Evolutionary conservation across 2,329 filamentous ascomycete genomes (phyloP).

Genomic region (Cercospora brassicicola): DNA sequence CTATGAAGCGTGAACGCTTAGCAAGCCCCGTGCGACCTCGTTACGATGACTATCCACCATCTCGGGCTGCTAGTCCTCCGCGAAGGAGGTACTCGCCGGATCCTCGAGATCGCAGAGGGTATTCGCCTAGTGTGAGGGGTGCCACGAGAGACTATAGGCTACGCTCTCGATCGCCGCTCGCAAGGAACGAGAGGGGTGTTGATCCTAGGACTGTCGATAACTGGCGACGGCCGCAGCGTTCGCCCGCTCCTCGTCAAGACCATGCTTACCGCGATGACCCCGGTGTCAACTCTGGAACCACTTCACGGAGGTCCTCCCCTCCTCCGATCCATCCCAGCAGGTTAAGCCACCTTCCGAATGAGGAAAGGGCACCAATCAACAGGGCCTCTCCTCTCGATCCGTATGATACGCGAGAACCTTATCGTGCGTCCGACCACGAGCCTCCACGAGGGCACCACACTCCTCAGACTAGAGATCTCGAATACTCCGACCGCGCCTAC

Average conservation of each 20-base stretch:
- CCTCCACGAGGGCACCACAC: slow-evolving; percentile 36
- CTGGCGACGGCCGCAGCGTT: slow-evolving; percentile 55
- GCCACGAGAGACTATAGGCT: slow-evolving; percentile 45
- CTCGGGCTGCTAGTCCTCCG: slow-evolving; percentile 39
- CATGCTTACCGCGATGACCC: slow-evolving; percentile 51
- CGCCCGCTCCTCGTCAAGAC: slow-evolving; percentile 44
- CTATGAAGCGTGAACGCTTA: slow-evolving; percentile 44
- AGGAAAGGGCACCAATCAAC: slow-evolving; percentile 32
- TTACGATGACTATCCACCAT: slow-evolving; percentile 50
- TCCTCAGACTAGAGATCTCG: slow-evolving; percentile 33
- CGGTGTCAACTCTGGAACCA: slow-evolving; percentile 55
- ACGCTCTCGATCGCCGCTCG: slow-evolving; percentile 56
- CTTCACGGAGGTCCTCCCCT: slow-evolving; percentile 63
- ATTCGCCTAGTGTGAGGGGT: slow-evolving; percentile 33
- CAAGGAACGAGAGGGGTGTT: slow-evolving; percentile 49
- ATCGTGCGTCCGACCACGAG: slow-evolving; percentile 31
- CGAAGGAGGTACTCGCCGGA: slow-evolving; percentile 46
- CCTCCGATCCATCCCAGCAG: slow-evolving; percentile 56
- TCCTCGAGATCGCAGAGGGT: slow-evolving; percentile 41
- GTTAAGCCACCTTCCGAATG: slow-evolving; percentile 40
- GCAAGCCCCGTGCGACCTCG: slow-evolving; percentile 43
- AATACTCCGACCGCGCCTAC: slow-evolving; percentile 33
- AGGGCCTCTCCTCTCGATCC: slow-evolving; percentile 32
- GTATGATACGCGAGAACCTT: slow-evolving; percentile 34
- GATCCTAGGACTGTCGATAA: slow-evolving; percentile 52